phyloP scores from a whole-genome alignment of 179 eudicot genomes.

The Heliamphora pulchella region DNA sequence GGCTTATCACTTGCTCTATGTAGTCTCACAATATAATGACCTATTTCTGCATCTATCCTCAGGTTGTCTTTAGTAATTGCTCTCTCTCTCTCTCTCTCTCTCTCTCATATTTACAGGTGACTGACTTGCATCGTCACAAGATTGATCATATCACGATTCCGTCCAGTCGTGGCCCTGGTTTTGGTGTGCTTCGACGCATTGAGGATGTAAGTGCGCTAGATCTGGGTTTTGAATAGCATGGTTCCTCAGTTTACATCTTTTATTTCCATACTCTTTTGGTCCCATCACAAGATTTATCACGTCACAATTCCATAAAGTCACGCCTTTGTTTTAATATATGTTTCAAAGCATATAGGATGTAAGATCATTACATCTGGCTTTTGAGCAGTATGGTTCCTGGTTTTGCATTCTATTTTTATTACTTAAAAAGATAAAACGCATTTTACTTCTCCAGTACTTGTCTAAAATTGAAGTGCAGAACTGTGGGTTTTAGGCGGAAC shows the following conservation, averaged over 20 bases:
- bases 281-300: not conserved
- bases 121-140: constrained; percentile 88
- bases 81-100: constrained; percentile 9
- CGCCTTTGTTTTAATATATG: not conserved
- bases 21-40: not conserved
- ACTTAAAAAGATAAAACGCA: not conserved
- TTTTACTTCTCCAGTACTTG: not conserved
- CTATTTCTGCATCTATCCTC: not conserved
- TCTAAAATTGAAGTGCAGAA: not conserved
- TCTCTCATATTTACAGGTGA: constrained; percentile 41
- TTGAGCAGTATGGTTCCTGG: not conserved
- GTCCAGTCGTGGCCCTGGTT: constrained; percentile 58
- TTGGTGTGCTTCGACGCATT: constrained; percentile 77
- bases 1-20: not conserved
- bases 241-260: not conserved
- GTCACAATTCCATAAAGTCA: not conserved
- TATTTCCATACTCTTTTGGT: not conserved
- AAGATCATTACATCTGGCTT: not conserved
- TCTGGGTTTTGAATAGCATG: not conserved
- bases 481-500: not conserved
- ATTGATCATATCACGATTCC: constrained; percentile 92
- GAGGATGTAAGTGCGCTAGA: constrained; percentile 64
- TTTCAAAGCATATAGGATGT: not conserved
- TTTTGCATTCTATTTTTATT: not conserved
- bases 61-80: not conserved